Evolutionary conservation across 1,284 basidiomycete genomes (phyloP), one percentile per base, ranked within the genome.

Genomic region (Moesziomyces sp.): DNA sequence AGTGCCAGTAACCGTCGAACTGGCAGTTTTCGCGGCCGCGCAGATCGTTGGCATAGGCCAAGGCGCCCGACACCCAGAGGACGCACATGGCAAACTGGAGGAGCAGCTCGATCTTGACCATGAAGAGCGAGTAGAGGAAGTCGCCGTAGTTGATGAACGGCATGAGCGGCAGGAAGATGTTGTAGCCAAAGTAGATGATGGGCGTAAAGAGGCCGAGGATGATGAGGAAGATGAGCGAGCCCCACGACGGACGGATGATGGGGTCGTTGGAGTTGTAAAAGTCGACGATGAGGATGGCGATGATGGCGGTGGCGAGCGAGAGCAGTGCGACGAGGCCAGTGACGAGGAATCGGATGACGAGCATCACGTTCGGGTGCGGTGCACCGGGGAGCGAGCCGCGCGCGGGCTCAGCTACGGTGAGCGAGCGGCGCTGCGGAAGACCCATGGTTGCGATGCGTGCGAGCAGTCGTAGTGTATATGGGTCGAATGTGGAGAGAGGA

Each of bases 1-100:
- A 85, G 61, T 85, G 84, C 71, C 78, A 84, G 68, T 85, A 85
- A 2, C 84, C 84, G 52, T 85, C 83, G 60, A 83, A 84, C 46
- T 68, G 60, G 52, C 84, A 85, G 63, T 85, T 85, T 49, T 85
- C 84, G 23, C 64, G 60, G 1, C 84, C 84, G 19, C 84, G 73
- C 45, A 85, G 52, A 58, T 85, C 84, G 51, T 54, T 52, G 3
- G 84, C 84, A 51, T 84, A 81, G 0, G 84, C 84, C 7, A 85
- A 46, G 5, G 84, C 81, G 26, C 82, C 84, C 50, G 82, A 84
- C 51, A 85, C 77, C 84, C 84, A 85, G 28, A 85, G 70, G 11
- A 83, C 79, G 56, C 74, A 74, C 62, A 85, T 70, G 24, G 74
- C 67, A 46, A 85, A 85, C 52, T 83, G 78, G 26, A 83, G 68